phyloP scores from a whole-genome alignment of 1,284 basidiomycete genomes.

The Ustanciosporium gigantosporum region DNA sequence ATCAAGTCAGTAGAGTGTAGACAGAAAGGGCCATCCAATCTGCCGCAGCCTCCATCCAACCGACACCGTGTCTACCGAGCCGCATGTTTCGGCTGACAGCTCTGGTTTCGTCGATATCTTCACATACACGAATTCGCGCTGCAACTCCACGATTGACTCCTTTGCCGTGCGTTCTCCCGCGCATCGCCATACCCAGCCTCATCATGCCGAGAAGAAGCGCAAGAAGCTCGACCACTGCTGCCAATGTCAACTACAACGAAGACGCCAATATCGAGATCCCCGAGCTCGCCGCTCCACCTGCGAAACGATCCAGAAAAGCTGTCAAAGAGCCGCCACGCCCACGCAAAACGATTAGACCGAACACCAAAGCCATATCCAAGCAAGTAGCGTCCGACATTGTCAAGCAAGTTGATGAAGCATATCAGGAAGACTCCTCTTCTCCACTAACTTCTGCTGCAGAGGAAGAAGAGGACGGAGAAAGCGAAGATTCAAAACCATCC shows the following conservation, averaged over 20 bases:
- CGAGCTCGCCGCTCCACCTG: neutral
- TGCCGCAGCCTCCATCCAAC: too few relatives aligned
- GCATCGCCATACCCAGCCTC: too few relatives aligned
- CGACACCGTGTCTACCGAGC: too few relatives aligned
- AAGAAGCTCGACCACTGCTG: neutral
- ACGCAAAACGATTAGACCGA: neutral
- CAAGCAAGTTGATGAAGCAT: neutral
- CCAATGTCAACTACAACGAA: neutral
- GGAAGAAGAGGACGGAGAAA: neutral
- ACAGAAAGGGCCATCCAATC: too few relatives aligned
- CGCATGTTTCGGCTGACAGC: too few relatives aligned
- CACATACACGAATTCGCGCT: too few relatives aligned
- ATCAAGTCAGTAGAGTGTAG: too few relatives aligned
- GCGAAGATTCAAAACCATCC: conserved; percentile 4
- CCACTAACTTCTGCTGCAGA: conserved; percentile 5
- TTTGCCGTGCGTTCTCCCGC: too few relatives aligned
- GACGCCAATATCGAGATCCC: neutral
- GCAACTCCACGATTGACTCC: too few relatives aligned
- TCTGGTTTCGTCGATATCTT: too few relatives aligned
- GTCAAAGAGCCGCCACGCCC: neutral
- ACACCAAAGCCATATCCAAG: neutral
- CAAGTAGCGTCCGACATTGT: neutral
- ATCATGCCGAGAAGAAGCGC: neutral
- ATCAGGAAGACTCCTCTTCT: neutral
- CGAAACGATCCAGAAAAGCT: neutral